Base-by-base conservation (phyloP, 345 rosid genomes). In the Isatis tinctoria region DNA sequence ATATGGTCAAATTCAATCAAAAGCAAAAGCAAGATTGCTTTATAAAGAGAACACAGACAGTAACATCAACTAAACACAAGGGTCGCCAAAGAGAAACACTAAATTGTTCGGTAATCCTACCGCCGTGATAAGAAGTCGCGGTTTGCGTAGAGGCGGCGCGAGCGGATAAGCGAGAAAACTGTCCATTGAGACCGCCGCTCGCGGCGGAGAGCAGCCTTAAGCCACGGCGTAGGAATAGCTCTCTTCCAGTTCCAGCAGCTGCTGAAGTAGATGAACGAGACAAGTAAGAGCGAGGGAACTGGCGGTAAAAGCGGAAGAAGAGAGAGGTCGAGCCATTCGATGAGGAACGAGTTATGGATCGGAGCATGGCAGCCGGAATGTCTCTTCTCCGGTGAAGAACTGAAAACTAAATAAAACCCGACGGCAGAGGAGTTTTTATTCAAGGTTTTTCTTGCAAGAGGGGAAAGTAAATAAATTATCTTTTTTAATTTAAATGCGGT, bases 121-220 rank as follows among this genome's bases (percentile, higher is more conserved):
- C 71, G 39, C 30, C n/a, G 24, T 18, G 10, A 26, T 32, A 60
- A 37, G 85, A 81, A 13, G 71, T 80, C 26, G 86, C 69, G 0
- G 84, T 71, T 28, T 83, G 85, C 32, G 90, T 81, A 26, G 95
- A 88, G 65, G 83, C 67, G 64, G 96, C 91, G 44, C 83, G 85
- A 2, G 68, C 2, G 5, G 89, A 73, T 60, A 90, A 68, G 40
- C 89, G 72, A 32, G 90, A 83, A 77, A 83, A 89, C 62, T 43
- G 80, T 10, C 75, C 77, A 62, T 37, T 41, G 58, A 74, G 10
- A 57, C 51, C 3, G 11, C 30, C 3, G 8, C 39, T 37, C 10
- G 41, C 33, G 26, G 66, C 43, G 49, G 72, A 13, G 30, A 59
- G 20, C 66, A 81, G 32, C 36, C 26, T 79, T 39, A 82, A 68